These are phyloP conservation scores for Camellia oleifera DNA, from an alignment of 179 eudicot genomes.

Conservation along the genomic window DNA sequence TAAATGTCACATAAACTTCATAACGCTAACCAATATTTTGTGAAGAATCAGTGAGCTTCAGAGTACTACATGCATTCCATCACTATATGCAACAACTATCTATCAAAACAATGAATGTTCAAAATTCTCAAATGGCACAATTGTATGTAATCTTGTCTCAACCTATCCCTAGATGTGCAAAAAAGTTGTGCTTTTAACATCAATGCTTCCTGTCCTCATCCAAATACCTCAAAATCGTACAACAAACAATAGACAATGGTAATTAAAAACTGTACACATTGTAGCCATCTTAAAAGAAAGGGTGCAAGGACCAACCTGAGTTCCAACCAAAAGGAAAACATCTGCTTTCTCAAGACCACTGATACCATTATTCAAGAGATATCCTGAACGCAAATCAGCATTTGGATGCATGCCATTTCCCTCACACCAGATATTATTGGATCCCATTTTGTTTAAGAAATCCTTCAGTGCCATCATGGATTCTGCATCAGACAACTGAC, in stretches of 20 bases:
- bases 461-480: slow-evolving; percentile 97
- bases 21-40: background rate
- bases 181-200: background rate
- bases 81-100: background rate
- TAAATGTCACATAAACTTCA: background rate
- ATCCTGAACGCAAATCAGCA: slow-evolving; percentile 95
- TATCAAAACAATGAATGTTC: background rate
- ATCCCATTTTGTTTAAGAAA: slow-evolving; percentile 87
- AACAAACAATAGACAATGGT: background rate
- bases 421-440: slow-evolving; percentile 90
- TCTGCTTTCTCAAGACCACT: slow-evolving; percentile 97
- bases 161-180: background rate
- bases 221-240: background rate
- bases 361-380: slow-evolving; percentile 77
- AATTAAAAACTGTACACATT: background rate
- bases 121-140: background rate
- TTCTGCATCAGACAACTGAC: slow-evolving; percentile 92
- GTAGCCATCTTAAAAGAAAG: background rate
- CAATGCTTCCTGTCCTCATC: background rate
- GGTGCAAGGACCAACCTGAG: slow-evolving; percentile 61
- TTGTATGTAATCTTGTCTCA: background rate
- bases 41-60: background rate
- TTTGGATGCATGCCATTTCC: slow-evolving; percentile 76
- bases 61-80: background rate
- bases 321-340: slow-evolving; percentile 85